These are phyloP conservation scores for Samsoniella hepiali DNA, from an alignment of 2,329 filamentous ascomycete genomes.

Conservation along the genomic window DNA sequence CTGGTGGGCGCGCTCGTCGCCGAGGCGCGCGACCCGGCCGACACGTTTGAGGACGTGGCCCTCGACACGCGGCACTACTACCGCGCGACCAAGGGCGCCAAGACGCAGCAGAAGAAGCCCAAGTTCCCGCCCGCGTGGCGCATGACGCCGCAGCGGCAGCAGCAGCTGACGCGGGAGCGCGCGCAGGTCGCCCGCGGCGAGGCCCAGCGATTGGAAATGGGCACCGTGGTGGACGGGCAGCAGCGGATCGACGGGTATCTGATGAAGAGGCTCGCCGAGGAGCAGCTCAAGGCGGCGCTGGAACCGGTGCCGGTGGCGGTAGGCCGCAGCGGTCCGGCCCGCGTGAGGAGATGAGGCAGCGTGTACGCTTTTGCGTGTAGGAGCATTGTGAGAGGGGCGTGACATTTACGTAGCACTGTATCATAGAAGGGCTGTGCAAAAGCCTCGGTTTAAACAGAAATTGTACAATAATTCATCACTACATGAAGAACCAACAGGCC, in stretches of 20 bases:
- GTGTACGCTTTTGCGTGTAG: neutral
- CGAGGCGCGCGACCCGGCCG: conserved; percentile 72
- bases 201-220: conserved; percentile 48
- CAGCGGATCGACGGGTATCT: conserved; percentile 42
- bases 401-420: neutral
- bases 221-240: conserved; percentile 57
- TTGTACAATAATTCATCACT: neutral
- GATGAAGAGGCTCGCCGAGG: conserved; percentile 32
- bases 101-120: conserved; percentile 51
- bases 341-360: conserved; percentile 1
- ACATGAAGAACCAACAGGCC: too few species aligned
- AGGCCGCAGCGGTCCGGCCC: neutral
- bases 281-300: conserved; percentile 31
- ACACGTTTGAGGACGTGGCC: conserved; percentile 85
- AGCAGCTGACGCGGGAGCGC: conserved; percentile 62
- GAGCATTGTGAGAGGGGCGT: neutral
- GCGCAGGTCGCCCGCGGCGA: conserved; percentile 52
- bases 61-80: conserved; percentile 86
- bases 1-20: conserved; percentile 68
- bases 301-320: conserved; percentile 2
- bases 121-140: conserved; percentile 82
- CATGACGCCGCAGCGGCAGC: conserved; percentile 66
- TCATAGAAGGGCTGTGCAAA: neutral
- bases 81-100: conserved; percentile 35
- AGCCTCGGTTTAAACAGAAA: neutral